Base-by-base conservation (phyloP, 768 basidiomycete genomes). In the Mycena vulgaris region DNA sequence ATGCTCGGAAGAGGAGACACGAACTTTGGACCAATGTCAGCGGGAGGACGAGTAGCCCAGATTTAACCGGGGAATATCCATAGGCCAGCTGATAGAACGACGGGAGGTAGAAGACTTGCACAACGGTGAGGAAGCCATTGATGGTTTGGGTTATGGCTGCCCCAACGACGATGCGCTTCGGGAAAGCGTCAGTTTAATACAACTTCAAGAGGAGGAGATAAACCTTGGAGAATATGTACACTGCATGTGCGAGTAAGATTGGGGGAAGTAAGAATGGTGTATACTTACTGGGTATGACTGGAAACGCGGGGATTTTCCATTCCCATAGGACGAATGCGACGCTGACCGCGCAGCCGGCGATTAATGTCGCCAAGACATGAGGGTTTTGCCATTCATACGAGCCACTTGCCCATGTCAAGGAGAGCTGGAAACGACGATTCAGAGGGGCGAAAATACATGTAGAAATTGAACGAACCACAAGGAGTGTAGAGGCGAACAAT, bases 21-120 rank as follows among this genome's bases (percentile, higher is more conserved):
- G 80, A 68, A n/a, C 88, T 89, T 73, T 89, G 88, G 27, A 84
- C 84, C 10, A 88, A 76, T 30, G 90, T 83, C 27, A 90, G 82
- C 0, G 90, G 89, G 11, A 92, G 81, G 0, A 90, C 80, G 59
- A 90, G 82, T 0, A 89, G 80, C 1, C 89, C 89, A 0, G 87
- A 88, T 42, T 81, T 84, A 40, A 89, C 85, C 1, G 90, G 86
- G 11, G 87, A 86, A 57, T 83, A 86, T 11, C 88, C 88, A n/a
- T 86, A 78, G 13, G 86, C 87, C 16, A 90, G 83, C 74, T 90
- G 89, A 75, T 89, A 88, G 76, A 86, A 89, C 61, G 88, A 85
- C 7, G 90, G 89, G 1, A 90, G 81, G 72, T 88, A 89, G 75
- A 85, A 89, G 0, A 89, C 77, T n/a, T 87, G 81, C n/a, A 83